Evolutionary conservation across 1,139 yeast species (phyloP).

Genomic region (Ogataea hybrid): DNA sequence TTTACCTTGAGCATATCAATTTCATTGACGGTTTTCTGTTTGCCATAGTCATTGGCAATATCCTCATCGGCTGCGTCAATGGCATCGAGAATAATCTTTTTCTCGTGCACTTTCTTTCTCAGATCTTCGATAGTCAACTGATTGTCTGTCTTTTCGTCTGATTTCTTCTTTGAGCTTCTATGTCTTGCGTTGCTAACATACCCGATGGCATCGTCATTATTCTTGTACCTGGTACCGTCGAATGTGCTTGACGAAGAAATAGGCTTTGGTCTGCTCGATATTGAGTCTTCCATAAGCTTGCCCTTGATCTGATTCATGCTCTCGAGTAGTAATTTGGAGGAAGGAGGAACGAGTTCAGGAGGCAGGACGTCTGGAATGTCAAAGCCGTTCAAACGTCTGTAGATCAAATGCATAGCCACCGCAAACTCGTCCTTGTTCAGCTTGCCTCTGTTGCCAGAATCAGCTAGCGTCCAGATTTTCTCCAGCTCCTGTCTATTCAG

Average conservation of each 20-base stretch:
- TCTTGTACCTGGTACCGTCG: slow-evolving; percentile 65
- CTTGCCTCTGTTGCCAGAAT: slow-evolving; percentile 67
- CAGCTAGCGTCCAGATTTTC: slow-evolving; percentile 83
- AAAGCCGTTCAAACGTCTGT: slow-evolving; percentile 68
- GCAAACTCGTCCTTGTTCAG: slow-evolving; percentile 78
- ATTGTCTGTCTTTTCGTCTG: slow-evolving; percentile 21
- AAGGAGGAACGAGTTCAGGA: slow-evolving; percentile 74
- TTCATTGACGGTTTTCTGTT: slow-evolving; percentile 39
- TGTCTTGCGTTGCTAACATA: slow-evolving; percentile 71
- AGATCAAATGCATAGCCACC: slow-evolving; percentile 80
- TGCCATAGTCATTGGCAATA: slow-evolving; percentile 23
- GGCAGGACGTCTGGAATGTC: slow-evolving; percentile 73
- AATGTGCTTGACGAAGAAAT: slow-evolving; percentile 25
- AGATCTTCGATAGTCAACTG: slow-evolving; percentile 45
- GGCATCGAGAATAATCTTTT: slow-evolving; percentile 67
- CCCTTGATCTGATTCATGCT: slow-evolving; percentile 52
- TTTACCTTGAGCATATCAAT: slow-evolving; percentile 64
- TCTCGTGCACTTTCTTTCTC: slow-evolving; percentile 64
- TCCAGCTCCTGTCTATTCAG: slow-evolving; percentile 82
- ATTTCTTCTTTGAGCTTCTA: slow-evolving; percentile 32
- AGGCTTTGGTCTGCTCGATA: slow-evolving; percentile 20
- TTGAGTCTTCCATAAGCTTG: slow-evolving; percentile 34
- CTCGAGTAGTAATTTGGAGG: slow-evolving; percentile 60
- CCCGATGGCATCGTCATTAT: slow-evolving; percentile 60
- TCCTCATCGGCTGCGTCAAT: slow-evolving; percentile 70